A percentile compares a stretch with the other conserved stretches of the same genome.
Conservation (phyloP, 345 rosid species). For the Mangifera indica region DNA sequence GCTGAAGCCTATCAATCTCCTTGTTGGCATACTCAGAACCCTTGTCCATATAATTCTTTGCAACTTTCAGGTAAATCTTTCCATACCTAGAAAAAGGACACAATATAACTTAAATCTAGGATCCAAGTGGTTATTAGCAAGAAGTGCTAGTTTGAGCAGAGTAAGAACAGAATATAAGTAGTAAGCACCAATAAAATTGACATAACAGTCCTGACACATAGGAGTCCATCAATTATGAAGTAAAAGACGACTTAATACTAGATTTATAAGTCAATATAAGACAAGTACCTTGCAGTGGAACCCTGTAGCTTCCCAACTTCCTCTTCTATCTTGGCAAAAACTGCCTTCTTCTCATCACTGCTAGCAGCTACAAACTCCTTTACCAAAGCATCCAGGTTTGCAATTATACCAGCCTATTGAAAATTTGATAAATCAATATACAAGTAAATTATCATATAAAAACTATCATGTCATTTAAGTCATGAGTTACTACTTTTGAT, state of each 20-base stretch:
- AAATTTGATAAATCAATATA: slow-evolving; percentile 4
- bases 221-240: background rate
- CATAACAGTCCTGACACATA: background rate
- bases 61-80: slow-evolving; percentile 73
- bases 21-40: slow-evolving; percentile 78
- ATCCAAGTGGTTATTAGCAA: background rate
- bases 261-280: background rate
- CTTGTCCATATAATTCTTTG: slow-evolving; percentile 68
- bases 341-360: slow-evolving; percentile 67
- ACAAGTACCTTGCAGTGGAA: slow-evolving; percentile 52
- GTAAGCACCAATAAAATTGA: background rate
- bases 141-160: background rate
- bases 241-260: background rate
- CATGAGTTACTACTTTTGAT: slow-evolving; percentile 46
- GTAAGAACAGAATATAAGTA: background rate
- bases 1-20: slow-evolving; percentile 75
- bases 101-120: background rate
- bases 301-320: slow-evolving; percentile 78
- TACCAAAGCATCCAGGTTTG: slow-evolving; percentile 69
- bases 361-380: slow-evolving; percentile 81
- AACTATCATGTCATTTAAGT: background rate
- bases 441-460: background rate
- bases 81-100: slow-evolving; percentile 53
- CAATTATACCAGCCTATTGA: slow-evolving; percentile 80
- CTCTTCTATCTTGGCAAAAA: slow-evolving; percentile 55